Base-by-base conservation (phyloP, 2,329 filamentous ascomycete species). In the Aspergillus versicolor region DNA sequence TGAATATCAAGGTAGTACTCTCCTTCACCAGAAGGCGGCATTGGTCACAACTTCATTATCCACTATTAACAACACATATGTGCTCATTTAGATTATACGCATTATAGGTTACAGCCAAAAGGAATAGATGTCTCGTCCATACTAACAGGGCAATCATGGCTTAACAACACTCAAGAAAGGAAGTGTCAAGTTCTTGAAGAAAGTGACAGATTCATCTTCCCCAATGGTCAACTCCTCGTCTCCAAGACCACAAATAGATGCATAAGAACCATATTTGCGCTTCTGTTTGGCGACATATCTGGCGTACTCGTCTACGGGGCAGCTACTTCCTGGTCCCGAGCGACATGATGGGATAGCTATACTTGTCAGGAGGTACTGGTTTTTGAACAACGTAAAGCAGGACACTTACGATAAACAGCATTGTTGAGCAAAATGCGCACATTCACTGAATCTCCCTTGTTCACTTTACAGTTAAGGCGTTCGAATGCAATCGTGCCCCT, bases 401-500 rank as follows among this genome's bases (percentile, higher is more conserved):
- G 27, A 11, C 9, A 30, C 61, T 59, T 53, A 63, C 61, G 83
- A 65, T 88, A 88, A 3, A 88, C 79, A 7, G 82, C 82, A 55
- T 88, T 85, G 63, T 88, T 88, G 42, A 88, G 74, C 11, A 80
- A 74, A 48, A 88, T 79, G 15, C 85, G 81, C 42, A 88, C 67
- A 72, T 70, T 40, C 74, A 76, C 19, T 30, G 61, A 30, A 38
- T 58, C 58, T 40, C 53, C 60, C 27, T 58, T 52, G 7, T 22
- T 44, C 8, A 48, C n/a, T 8, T 58, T 46, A 64, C 86, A 88
- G 60, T 77, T 83, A 58, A 89, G 72, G 8, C 84, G 78, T 70
- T 89, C 87, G 61, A 88, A 85, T 0, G 83, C 81, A 24, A 89
- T 79, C 2, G 85, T 88, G 2, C 86, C 87, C 6, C 85, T 77